These are phyloP conservation scores for Colletotrichum scovillei DNA, from an alignment of 2,329 filamentous ascomycete genomes.

Conservation along the genomic window DNA sequence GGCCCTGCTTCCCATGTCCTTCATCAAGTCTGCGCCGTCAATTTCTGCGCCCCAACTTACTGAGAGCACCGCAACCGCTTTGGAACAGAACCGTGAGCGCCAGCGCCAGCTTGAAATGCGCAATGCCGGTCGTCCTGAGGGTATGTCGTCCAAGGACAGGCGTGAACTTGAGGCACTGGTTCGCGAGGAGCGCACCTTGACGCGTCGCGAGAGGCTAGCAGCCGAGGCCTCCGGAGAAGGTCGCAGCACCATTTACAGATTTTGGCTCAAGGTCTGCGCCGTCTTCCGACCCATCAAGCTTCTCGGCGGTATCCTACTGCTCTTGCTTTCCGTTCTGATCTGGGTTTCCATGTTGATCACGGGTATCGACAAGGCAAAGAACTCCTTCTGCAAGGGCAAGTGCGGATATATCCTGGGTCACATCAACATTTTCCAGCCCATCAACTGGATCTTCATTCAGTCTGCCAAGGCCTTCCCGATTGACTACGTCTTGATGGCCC, in stretches of 20 bases:
- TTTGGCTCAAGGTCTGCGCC: slow-evolving; percentile 84
- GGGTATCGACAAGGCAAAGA: slow-evolving; percentile 94
- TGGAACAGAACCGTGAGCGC: slow-evolving; percentile 89
- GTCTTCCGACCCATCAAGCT: slow-evolving; percentile 91
- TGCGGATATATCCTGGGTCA: slow-evolving; percentile 92
- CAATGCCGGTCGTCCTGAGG: slow-evolving; percentile 78
- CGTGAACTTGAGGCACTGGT: slow-evolving; percentile 88
- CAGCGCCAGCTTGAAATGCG: slow-evolving; percentile 92
- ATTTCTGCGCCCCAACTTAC: slow-evolving; percentile 84
- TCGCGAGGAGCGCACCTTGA: slow-evolving; percentile 91
- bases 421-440: slow-evolving; percentile 93
- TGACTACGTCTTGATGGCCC: slow-evolving; percentile 89
- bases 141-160: slow-evolving; percentile 85
- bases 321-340: slow-evolving; percentile 79
- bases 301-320: slow-evolving; percentile 81
- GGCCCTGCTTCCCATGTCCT: slow-evolving; percentile 86
- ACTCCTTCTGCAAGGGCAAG: slow-evolving; percentile 88
- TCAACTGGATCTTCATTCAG: slow-evolving; percentile 90
- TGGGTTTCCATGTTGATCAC: slow-evolving; percentile 96
- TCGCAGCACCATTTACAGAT: slow-evolving; percentile 76
- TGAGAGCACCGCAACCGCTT: slow-evolving; percentile 80
- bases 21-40: slow-evolving; percentile 92
- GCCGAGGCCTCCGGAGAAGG: slow-evolving; percentile 84
- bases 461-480: slow-evolving; percentile 87
- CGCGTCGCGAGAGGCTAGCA: slow-evolving; percentile 88